Base-by-base conservation (phyloP, 192 early-diverging fungal species). In the Umbelopsis vinacea region DNA sequence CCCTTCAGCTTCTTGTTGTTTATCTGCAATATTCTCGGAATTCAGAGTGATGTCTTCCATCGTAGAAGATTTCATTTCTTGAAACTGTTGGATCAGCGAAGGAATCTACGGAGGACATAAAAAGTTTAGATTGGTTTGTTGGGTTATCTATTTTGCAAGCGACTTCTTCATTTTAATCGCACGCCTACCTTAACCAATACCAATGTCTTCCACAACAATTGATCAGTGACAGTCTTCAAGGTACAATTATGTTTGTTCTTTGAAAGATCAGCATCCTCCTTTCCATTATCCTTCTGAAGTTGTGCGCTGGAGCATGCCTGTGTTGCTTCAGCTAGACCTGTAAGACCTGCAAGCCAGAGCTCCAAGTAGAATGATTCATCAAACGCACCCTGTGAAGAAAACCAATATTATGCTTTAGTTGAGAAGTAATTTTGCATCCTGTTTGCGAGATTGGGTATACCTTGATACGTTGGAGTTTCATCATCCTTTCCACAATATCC, bases 351-450 rank as follows among this genome's bases (percentile, higher is more conserved):
- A 11, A 84, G 46, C 82, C 79, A 81, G 33, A 84, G 47, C 47
- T 84, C 80, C 14, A 82, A 47, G 66, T 79, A 84, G 71, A 84
- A 82, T 2, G 72, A 72, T 38, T 74, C 77, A 75, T 84, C 80
- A 79, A 74, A 79, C 6, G 72, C 54, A 6, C 76, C 75, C 82
- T 82, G 55, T 19, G 24, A 33, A 46, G 43, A 19, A 68, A 53
- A 52, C 11, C 9, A 33, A 29, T 9, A 26, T 21, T 6, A 23
- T 19, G 38, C 11, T 43, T 43, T 43, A 43, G 14, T 52, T 33
- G 2, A 7, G 33, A 10, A 29, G 17, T 21, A 26, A 0, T 11
- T 60, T 9, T 35, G 55, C 19, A 12, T 4, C 33, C 15, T 4
- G 6, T 43, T 47, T 29, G 14, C 22, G 47, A 19, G 0, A 22